Conservation (phyloP, 2,329 filamentous ascomycete species). For the Pseudogymnoascus sp. region DNA sequence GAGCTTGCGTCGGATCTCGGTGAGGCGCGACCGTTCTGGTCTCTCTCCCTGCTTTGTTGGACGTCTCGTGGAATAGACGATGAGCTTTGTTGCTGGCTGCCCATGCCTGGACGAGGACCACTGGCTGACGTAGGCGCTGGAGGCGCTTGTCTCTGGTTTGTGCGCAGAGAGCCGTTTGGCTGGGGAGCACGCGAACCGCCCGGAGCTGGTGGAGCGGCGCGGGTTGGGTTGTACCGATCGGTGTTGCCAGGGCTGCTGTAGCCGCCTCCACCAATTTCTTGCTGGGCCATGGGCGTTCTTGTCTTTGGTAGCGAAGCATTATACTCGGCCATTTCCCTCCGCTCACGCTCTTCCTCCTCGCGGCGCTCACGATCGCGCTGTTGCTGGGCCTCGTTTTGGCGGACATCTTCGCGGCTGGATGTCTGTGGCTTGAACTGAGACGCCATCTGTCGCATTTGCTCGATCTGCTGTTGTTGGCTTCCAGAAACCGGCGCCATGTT, state of each 20-base stretch:
- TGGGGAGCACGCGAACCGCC: conserved; percentile 44
- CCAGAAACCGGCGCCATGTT: conserved; percentile 40
- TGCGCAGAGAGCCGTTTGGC: conserved; percentile 48
- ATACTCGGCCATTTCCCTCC: conserved; percentile 77
- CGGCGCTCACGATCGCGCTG: conserved; percentile 45
- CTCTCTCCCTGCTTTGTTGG: conserved; percentile 13
- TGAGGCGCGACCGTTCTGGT: conserved; percentile 27
- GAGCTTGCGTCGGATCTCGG: conserved; percentile 36
- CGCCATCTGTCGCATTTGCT: conserved; percentile 52
- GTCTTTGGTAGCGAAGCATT: conserved; percentile 82
- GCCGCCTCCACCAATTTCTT: conserved; percentile 69
- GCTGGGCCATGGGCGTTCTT: conserved; percentile 73
- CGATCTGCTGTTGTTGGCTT: conserved; percentile 42
- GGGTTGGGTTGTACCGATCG: conserved; percentile 75
- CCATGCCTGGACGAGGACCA: conserved; percentile 39
- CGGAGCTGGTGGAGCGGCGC: conserved; percentile 77
- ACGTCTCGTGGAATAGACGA: conserved; percentile 33
- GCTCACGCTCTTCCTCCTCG: conserved; percentile 57
- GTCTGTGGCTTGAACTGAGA: conserved; percentile 48
- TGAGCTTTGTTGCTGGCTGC: conserved; percentile 43
- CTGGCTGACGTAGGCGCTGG: conserved; percentile 50
- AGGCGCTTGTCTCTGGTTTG: conserved; percentile 72
- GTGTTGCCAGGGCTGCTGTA: conserved; percentile 35
- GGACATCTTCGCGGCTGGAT: conserved; percentile 43
- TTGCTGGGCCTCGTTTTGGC: conserved; percentile 54